Evolutionary conservation across 2,329 filamentous ascomycete genomes (phyloP).

Genomic region (Lasiodiplodia sp.): DNA sequence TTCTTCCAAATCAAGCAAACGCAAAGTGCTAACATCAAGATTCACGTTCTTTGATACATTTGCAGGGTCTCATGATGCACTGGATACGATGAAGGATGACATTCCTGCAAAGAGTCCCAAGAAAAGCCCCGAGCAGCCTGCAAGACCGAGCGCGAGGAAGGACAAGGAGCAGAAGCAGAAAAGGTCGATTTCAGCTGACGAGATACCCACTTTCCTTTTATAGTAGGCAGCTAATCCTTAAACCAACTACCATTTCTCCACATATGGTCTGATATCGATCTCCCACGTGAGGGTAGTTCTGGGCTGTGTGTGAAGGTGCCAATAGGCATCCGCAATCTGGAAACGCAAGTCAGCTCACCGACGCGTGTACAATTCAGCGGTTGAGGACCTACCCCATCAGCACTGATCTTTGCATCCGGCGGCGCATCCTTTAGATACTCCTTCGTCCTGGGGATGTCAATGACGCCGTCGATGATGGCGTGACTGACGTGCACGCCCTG

Average conservation of each 20-base stretch:
- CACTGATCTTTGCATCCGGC: conserved; percentile 72
- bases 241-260: conserved; percentile 76
- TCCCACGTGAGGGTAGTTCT: conserved; percentile 82
- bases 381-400: conserved; percentile 70
- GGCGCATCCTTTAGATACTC: conserved; percentile 63
- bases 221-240: neutral
- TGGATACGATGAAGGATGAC: neutral
- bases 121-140: neutral
- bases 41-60: conserved; percentile 11
- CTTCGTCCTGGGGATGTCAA: conserved; percentile 78
- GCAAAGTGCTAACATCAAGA: neutral
- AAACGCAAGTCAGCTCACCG: conserved; percentile 30
- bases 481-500: conserved; percentile 85
- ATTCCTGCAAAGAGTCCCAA: neutral
- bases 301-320: conserved; percentile 82
- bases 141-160: conserved; percentile 21
- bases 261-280: conserved; percentile 78
- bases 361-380: conserved; percentile 2
- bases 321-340: conserved; percentile 87
- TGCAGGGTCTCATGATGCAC: neutral
- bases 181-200: conserved; percentile 41
- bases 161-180: conserved; percentile 37
- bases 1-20: neutral
- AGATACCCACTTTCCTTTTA: conserved; percentile 56
- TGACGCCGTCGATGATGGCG: conserved; percentile 83